Percentiles rank a stretch among this genome's conserved stretches.
These are phyloP conservation scores for Ilyonectria robusta DNA, from an alignment of 2,329 filamentous ascomycete genomes.

Conservation along the genomic window DNA sequence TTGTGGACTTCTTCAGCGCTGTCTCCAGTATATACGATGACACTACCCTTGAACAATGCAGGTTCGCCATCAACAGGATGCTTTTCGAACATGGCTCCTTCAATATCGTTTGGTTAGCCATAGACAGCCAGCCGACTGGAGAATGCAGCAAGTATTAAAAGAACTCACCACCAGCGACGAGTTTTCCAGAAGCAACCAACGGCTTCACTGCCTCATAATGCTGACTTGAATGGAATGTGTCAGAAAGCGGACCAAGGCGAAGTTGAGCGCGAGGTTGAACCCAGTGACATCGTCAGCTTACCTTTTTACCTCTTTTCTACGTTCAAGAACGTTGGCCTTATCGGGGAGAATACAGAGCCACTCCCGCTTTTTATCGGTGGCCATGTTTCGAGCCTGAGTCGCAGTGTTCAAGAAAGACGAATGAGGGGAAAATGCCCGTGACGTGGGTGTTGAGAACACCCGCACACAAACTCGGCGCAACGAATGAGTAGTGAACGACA, in stretches of 20 bases:
- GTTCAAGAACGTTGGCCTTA: constrained; percentile 23
- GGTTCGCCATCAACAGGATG: constrained; percentile 32
- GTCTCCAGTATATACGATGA: constrained; percentile 26
- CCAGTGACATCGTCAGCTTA: not conserved
- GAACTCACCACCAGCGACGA: constrained; percentile 33
- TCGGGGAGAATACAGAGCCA: constrained; percentile 30
- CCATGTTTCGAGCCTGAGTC: constrained; percentile 10
- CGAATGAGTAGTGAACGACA: not conserved
- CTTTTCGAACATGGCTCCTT: constrained; percentile 34
- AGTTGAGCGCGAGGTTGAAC: not conserved
- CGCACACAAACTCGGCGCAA: not conserved
- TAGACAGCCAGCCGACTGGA: not conserved
- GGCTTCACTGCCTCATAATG: constrained; percentile 39
- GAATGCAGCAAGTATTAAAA: no score
- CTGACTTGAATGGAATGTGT: not conserved
- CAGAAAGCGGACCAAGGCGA: not conserved
- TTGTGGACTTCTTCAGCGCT: constrained; percentile 31
- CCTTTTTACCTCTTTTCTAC: constrained; percentile 29
- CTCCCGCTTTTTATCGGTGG: constrained; percentile 19
- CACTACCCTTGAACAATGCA: constrained; percentile 27
- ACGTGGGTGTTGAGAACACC: not conserved
- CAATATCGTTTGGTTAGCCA: not conserved
- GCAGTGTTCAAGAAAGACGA: not conserved
- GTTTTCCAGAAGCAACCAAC: constrained; percentile 33
- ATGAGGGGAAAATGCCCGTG: not conserved